phyloP scores from a whole-genome alignment of 169 alveolate species.

The Plasmodium fragile region DNA sequence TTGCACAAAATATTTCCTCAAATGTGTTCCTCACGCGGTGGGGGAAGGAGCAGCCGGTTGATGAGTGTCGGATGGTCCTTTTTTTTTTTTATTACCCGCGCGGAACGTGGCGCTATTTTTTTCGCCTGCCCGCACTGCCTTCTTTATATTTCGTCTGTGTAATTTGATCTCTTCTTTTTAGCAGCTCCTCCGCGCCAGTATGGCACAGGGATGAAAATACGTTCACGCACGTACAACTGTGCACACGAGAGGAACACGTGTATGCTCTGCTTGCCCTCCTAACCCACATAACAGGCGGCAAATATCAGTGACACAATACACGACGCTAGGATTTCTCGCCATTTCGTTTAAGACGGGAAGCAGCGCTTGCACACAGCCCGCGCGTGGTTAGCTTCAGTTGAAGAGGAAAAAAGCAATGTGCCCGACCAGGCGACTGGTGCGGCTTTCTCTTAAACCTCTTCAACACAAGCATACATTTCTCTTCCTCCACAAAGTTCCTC shows the following conservation, averaged over 20 bases:
- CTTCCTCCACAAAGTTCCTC: not conserved
- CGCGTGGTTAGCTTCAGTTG: not conserved
- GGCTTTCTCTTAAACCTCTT: not conserved
- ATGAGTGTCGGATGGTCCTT: not conserved
- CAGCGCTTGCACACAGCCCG: no score
- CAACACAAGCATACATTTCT: not conserved
- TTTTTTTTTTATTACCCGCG: not conserved
- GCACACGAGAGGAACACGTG: not conserved
- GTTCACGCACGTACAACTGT: not conserved
- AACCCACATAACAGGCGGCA: not conserved
- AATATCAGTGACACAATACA: not conserved
- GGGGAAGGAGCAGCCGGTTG: not conserved
- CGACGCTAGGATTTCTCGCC: not conserved
- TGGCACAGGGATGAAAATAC: not conserved
- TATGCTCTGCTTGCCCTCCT: not conserved
- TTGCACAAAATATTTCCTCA: not conserved
- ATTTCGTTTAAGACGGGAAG: no score
- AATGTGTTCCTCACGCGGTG: not conserved
- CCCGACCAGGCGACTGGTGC: not conserved
- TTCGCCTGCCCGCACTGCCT: not conserved
- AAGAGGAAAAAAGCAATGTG: not conserved
- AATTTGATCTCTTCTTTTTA: not conserved
- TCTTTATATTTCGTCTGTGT: not conserved
- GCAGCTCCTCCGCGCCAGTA: not conserved
- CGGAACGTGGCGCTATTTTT: not conserved